These are phyloP conservation scores for Phoma sp. DNA, from an alignment of 2,329 filamentous ascomycete species.

Conservation along the genomic window DNA sequence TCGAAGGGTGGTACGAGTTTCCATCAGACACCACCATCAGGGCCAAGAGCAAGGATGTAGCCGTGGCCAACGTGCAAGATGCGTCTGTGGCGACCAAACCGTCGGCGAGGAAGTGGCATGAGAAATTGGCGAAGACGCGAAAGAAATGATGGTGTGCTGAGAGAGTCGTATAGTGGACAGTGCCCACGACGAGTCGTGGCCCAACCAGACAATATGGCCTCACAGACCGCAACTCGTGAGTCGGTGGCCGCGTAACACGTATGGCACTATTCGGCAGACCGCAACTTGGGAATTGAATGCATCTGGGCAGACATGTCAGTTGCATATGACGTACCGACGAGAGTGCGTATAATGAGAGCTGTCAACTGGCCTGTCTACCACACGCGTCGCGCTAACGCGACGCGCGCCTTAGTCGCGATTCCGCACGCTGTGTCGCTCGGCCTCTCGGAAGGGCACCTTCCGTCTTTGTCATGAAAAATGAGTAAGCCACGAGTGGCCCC, in stretches of 20 bases:
- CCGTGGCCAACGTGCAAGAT: constrained; percentile 9
- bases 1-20: constrained; percentile 41
- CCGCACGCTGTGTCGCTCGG: not conserved
- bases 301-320: not conserved
- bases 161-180: constrained; percentile 16
- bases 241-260: not conserved
- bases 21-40: constrained; percentile 44
- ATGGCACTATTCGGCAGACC: not conserved
- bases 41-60: constrained; percentile 24
- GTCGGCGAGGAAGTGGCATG: constrained; percentile 49
- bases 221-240: constrained; percentile 2
- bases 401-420: constrained; percentile 8
- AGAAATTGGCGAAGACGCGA: constrained; percentile 46
- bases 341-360: not conserved
- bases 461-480: constrained; percentile 28
- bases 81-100: constrained; percentile 28
- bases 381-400: not conserved
- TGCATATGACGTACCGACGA: not conserved
- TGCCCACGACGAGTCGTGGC: constrained; percentile 14
- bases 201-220: constrained; percentile 1
- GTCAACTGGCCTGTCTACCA: not conserved
- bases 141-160: constrained; percentile 30
- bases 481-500: constrained; percentile 25
- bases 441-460: constrained; percentile 5
- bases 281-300: not conserved